phyloP scores from a whole-genome alignment of 169 alveolate genomes.

The Perkinsus chesapeaki region DNA sequence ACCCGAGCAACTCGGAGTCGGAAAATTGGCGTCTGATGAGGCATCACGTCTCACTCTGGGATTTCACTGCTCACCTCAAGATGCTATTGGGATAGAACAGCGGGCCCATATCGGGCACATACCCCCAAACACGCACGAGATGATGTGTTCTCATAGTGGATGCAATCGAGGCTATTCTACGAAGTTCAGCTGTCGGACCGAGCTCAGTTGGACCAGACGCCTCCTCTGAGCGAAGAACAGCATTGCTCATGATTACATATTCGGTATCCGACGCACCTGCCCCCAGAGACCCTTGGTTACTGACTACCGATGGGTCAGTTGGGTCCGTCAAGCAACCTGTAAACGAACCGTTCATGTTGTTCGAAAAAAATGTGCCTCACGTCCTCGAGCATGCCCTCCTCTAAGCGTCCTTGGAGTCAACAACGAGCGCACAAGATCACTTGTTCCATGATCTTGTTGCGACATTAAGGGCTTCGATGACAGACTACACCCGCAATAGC shows the following conservation, averaged over 20 bases:
- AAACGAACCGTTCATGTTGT: no score
- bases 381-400: neutral
- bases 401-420: neutral
- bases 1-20: neutral
- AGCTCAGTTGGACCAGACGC: neutral
- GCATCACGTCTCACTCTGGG: neutral
- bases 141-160: neutral
- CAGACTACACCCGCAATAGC: neutral
- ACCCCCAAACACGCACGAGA: neutral
- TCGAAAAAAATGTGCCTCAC: neutral
- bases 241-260: neutral
- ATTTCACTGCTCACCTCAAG: neutral
- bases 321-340: no score
- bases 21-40: neutral
- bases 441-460: neutral
- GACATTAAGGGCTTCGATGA: no score
- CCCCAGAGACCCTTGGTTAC: no score
- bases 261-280: no score
- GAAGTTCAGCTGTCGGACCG: neutral
- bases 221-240: neutral
- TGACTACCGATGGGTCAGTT: no score
- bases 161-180: neutral
- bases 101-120: neutral
- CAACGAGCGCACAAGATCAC: neutral
- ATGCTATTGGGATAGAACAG: neutral